These are phyloP conservation scores for Fusarium metavorans DNA, from an alignment of 2,329 filamentous ascomycete genomes.

Conservation along the genomic window DNA sequence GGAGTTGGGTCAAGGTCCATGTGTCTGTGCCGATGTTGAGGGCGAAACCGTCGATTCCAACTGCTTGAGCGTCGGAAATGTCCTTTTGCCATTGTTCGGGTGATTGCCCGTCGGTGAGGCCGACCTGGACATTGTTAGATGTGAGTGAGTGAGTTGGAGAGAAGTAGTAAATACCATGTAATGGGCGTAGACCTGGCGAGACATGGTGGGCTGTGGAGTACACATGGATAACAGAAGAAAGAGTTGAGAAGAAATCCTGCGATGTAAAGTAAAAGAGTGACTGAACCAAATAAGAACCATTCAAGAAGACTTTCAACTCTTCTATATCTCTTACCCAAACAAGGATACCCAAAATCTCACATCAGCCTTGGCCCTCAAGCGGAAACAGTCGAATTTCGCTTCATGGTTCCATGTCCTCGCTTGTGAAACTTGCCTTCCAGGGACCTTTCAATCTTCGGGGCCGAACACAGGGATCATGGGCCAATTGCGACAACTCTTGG, in stretches of 20 bases:
- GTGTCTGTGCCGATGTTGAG: slow-evolving; percentile 53
- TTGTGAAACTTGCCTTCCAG: neutral
- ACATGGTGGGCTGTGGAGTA: slow-evolving; percentile 20
- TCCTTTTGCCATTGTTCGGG: slow-evolving; percentile 49
- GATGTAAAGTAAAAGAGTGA: neutral
- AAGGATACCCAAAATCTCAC: neutral
- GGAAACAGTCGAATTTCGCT: neutral
- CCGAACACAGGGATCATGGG: neutral
- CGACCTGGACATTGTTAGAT: slow-evolving; percentile 34
- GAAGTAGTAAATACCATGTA: slow-evolving; percentile 42
- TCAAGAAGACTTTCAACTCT: neutral
- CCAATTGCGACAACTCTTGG: neutral
- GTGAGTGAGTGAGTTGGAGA: too few relatives aligned
- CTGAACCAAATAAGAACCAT: neutral
- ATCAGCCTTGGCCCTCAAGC: neutral
- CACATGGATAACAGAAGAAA: neutral
- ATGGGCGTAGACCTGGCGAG: slow-evolving; percentile 46
- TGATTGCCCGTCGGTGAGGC: slow-evolving; percentile 48
- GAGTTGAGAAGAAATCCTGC: neutral
- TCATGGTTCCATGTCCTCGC: neutral
- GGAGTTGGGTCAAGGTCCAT: slow-evolving; percentile 49
- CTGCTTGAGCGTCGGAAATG: slow-evolving; percentile 49
- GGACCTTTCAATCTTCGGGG: neutral
- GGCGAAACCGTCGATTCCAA: slow-evolving; percentile 57
- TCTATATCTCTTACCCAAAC: neutral